A percentile compares a stretch with the other conserved stretches of the same genome.
phyloP scores from a whole-genome alignment of 805 yeast species.

The Hermanozyma aechmeae region DNA sequence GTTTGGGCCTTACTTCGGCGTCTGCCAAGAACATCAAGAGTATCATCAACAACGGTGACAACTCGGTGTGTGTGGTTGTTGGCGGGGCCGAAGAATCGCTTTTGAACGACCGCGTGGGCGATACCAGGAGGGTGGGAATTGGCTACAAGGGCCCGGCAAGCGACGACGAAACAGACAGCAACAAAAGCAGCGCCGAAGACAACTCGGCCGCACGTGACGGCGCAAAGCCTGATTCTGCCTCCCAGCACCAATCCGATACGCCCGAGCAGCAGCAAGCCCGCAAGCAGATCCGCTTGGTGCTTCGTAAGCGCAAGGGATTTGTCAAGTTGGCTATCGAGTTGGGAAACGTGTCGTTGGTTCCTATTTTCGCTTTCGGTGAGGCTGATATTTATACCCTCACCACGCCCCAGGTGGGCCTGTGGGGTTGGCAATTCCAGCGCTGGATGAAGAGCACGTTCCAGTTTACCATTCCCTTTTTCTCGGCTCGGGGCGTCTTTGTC shows the following conservation, averaged over 20 bases:
- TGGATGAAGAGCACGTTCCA: constrained; percentile 66
- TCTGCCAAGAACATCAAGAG: constrained; percentile 61
- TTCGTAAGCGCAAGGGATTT: constrained; percentile 79
- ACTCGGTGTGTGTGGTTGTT: constrained; percentile 79
- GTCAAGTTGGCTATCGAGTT: constrained; percentile 75
- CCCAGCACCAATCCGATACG: too few species aligned
- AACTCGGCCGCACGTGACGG: too few species aligned
- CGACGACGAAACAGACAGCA: constrained; percentile 4
- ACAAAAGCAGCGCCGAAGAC: too few species aligned
- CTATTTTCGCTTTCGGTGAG: constrained; percentile 88
- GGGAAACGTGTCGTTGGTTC: constrained; percentile 75
- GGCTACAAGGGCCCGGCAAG: constrained; percentile 16
- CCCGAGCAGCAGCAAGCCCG: too few species aligned
- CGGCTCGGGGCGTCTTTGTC: constrained; percentile 87
- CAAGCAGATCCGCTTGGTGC: constrained; percentile 57
- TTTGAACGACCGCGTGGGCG: constrained; percentile 33
- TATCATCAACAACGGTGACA: constrained; percentile 50
- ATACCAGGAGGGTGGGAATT: constrained; percentile 22
- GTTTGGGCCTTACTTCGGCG: constrained; percentile 80
- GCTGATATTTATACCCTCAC: constrained; percentile 45
- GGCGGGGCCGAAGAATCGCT: constrained; percentile 95
- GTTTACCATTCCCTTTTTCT: constrained; percentile 84
- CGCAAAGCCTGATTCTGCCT: too few species aligned
- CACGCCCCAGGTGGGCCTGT: constrained; percentile 29
- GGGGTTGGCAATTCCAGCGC: constrained; percentile 50